Conservation (phyloP, 2,329 filamentous ascomycete genomes). For the Tolypocladium ophioglossoides region DNA sequence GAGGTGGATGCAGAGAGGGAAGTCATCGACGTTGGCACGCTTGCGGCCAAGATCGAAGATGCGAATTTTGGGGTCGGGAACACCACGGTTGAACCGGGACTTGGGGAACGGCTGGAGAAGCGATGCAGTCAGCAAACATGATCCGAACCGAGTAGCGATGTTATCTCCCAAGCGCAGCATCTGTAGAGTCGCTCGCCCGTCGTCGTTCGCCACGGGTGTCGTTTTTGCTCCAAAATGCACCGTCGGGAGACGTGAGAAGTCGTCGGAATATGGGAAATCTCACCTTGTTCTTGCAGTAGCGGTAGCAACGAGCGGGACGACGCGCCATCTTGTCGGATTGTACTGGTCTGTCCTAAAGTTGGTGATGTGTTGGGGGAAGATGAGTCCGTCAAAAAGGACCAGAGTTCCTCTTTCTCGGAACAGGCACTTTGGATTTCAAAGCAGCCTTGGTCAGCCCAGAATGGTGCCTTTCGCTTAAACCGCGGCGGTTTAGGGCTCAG, state of each 20-base stretch:
- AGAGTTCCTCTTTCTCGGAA: slow-evolving; percentile 17
- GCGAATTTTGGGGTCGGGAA: slow-evolving; percentile 72
- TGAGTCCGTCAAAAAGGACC: slow-evolving; percentile 16
- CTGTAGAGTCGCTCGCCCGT: background rate
- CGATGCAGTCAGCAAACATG: background rate
- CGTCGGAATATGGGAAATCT: slow-evolving; percentile 26
- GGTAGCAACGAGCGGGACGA: slow-evolving; percentile 98
- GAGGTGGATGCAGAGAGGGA: slow-evolving; percentile 97
- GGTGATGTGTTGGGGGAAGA: slow-evolving; percentile 25
- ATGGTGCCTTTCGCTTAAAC: slow-evolving; percentile 24
- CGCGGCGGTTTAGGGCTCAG: slow-evolving; percentile 29
- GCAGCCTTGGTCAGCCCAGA: slow-evolving; percentile 24
- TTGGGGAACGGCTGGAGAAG: slow-evolving; percentile 79
- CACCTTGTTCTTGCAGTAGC: slow-evolving; percentile 99
- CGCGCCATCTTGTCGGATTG: slow-evolving; percentile 89
- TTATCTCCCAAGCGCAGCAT: background rate
- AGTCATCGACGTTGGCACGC: slow-evolving; percentile 97
- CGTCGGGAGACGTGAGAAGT: background rate
- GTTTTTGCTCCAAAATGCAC: background rate
- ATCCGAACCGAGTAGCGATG: background rate
- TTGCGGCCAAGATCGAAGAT: slow-evolving; percentile 99
- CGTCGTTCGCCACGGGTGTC: background rate
- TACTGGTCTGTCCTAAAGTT: slow-evolving; percentile 20
- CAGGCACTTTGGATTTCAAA: slow-evolving; percentile 43
- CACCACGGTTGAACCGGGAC: slow-evolving; percentile 99